These are phyloP conservation scores for Letharia lupina DNA, from an alignment of 495 filamentous ascomycete genomes.

Conservation along the genomic window DNA sequence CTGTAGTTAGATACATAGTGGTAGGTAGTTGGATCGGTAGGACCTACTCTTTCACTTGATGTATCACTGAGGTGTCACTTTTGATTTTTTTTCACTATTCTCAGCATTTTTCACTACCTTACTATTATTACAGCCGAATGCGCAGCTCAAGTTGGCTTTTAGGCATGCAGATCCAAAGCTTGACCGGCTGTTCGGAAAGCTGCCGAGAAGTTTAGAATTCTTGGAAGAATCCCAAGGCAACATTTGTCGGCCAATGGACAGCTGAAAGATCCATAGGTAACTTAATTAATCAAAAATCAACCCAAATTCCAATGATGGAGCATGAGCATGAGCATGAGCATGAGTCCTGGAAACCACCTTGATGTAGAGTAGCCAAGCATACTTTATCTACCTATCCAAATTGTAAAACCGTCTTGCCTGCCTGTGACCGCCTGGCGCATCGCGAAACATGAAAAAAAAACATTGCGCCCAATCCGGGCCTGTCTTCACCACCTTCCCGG, in stretches of 20 bases:
- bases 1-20: no score
- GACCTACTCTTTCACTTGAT: conserved; percentile 3
- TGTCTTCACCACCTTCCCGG: no score
- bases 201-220: neutral
- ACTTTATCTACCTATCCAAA: no score
- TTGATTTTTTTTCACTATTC: no score
- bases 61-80: no score
- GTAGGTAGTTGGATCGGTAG: neutral
- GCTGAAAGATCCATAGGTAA: no score
- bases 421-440: neutral
- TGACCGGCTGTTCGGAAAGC: conserved; percentile 1
- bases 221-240: neutral
- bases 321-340: no score
- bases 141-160: neutral
- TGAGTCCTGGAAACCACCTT: no score
- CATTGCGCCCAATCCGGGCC: neutral
- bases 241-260: neutral
- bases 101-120: neutral
- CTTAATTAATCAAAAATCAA: no score
- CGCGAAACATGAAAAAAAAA: neutral
- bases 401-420: neutral
- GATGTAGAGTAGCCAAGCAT: neutral
- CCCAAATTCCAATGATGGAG: no score
- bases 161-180: neutral
- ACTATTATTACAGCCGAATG: neutral